phyloP scores from a whole-genome alignment of 1,284 basidiomycete genomes.

The Fomitopsis pinicola region DNA sequence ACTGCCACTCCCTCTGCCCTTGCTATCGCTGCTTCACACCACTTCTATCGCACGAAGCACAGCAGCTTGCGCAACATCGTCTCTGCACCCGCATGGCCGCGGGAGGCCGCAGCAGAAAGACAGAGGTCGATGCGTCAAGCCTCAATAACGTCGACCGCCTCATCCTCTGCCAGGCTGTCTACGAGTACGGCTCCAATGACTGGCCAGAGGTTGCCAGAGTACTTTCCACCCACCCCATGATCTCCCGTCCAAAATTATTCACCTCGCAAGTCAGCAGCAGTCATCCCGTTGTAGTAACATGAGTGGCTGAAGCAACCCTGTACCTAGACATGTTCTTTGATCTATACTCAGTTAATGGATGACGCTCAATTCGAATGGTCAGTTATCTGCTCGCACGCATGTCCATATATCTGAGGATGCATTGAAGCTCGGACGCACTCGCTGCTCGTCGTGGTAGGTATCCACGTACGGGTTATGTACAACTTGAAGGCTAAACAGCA shows the following conservation, averaged over 20 bases:
- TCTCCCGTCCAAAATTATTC: slow-evolving; percentile 62
- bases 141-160: slow-evolving; percentile 61
- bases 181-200: slow-evolving; percentile 74
- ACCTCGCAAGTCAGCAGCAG: slow-evolving; percentile 50
- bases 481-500: neutral
- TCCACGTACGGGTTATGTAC: neutral
- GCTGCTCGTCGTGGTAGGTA: slow-evolving; percentile 17
- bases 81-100: slow-evolving; percentile 9
- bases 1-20: neutral
- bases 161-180: slow-evolving; percentile 79
- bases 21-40: neutral
- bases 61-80: neutral
- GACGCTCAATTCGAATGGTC: slow-evolving; percentile 67
- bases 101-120: slow-evolving; percentile 8
- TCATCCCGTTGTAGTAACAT: neutral
- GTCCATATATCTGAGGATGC: neutral
- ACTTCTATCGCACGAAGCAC: neutral
- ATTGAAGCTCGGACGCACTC: slow-evolving; percentile 18
- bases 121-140: slow-evolving; percentile 15
- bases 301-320: slow-evolving; percentile 12
- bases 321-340: slow-evolving; percentile 57
- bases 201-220: slow-evolving; percentile 70
- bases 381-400: slow-evolving; percentile 17
- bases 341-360: slow-evolving; percentile 66
- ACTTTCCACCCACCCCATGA: slow-evolving; percentile 63